Conservation (phyloP, 805 yeast genomes). For the Teunomyces panamensis region DNA sequence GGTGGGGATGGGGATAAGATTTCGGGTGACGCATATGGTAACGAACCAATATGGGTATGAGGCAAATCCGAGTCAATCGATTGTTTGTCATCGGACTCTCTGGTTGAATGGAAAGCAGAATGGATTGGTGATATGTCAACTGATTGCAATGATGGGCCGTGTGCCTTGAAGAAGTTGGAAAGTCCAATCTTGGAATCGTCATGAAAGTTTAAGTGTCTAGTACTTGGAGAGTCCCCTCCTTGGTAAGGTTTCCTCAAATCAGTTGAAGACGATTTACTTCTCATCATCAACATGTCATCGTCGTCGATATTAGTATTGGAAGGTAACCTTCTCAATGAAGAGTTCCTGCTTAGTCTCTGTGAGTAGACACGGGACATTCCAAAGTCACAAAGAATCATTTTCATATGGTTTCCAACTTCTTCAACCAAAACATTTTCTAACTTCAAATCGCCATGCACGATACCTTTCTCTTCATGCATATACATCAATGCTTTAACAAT, state of each 20-base stretch:
- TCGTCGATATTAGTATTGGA: constrained; percentile 7
- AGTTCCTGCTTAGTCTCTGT: constrained; percentile 24
- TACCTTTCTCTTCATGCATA: constrained; percentile 51
- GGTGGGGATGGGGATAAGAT: constrained; percentile 61
- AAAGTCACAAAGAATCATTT: constrained; percentile 75
- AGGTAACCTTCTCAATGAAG: constrained; percentile 10
- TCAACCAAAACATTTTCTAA: constrained; percentile 75
- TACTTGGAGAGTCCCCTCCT: constrained; percentile 27
- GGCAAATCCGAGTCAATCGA: constrained; percentile 46
- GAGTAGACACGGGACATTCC: constrained; percentile 63
- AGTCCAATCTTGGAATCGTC: constrained; percentile 35
- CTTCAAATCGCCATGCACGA: constrained; percentile 82
- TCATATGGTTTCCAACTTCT: constrained; percentile 19
- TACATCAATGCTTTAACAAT: constrained; percentile 58
- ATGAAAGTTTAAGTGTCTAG: constrained; percentile 17
- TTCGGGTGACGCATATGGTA: constrained; percentile 93
- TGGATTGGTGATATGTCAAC: constrained; percentile 28
- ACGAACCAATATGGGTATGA: constrained; percentile 76
- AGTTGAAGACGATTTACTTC: constrained; percentile 35
- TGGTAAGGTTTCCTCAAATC: constrained; percentile 32
- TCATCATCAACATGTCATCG: constrained; percentile 18
- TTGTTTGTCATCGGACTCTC: constrained; percentile 4
- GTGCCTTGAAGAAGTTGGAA: constrained; percentile 21
- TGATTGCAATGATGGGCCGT: constrained; percentile 35
- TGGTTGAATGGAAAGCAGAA: constrained; percentile 9